phyloP scores from a whole-genome alignment of 768 basidiomycete genomes.

The Holtermannia corniformis region DNA sequence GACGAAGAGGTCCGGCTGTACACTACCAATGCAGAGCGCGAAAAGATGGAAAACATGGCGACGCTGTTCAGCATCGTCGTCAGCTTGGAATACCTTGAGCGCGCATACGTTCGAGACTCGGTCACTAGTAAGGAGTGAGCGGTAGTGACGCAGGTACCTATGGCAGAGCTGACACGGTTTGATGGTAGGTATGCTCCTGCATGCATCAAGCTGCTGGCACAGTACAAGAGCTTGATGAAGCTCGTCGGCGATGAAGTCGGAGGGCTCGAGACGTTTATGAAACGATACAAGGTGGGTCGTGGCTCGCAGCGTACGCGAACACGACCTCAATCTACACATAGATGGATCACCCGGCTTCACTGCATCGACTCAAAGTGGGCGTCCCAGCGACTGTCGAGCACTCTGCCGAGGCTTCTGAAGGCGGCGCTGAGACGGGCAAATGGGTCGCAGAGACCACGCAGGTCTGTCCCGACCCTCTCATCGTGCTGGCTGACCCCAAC shows the following conservation, averaged over 20 bases:
- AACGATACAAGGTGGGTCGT: conserved; percentile 60
- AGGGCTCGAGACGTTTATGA: conserved; percentile 79
- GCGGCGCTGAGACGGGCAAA: conserved; percentile 81
- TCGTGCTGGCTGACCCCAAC: neutral
- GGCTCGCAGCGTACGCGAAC: neutral
- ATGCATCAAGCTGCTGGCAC: conserved; percentile 83
- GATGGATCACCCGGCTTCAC: conserved; percentile 90
- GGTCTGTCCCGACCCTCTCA: conserved; percentile 44
- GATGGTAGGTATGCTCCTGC: conserved; percentile 85
- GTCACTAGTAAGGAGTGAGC: conserved; percentile 83
- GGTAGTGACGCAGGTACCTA: neutral
- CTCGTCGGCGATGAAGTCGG: conserved; percentile 67
- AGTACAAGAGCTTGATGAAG: conserved; percentile 96
- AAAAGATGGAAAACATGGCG: conserved; percentile 74
- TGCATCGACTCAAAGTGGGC: conserved; percentile 80
- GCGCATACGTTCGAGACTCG: conserved; percentile 88
- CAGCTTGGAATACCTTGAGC: conserved; percentile 84
- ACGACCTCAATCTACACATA: conserved; percentile 35
- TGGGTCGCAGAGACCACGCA: conserved; percentile 98
- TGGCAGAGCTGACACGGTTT: neutral
- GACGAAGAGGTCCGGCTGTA: conserved; percentile 90
- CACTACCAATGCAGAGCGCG: conserved; percentile 77
- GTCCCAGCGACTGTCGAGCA: conserved; percentile 97
- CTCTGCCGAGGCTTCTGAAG: conserved; percentile 55
- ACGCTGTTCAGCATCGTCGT: conserved; percentile 89